A percentile compares a stretch with the other conserved stretches of the same genome.
phyloP scores from a whole-genome alignment of 768 basidiomycete species.

The Mycena alexandri region DNA sequence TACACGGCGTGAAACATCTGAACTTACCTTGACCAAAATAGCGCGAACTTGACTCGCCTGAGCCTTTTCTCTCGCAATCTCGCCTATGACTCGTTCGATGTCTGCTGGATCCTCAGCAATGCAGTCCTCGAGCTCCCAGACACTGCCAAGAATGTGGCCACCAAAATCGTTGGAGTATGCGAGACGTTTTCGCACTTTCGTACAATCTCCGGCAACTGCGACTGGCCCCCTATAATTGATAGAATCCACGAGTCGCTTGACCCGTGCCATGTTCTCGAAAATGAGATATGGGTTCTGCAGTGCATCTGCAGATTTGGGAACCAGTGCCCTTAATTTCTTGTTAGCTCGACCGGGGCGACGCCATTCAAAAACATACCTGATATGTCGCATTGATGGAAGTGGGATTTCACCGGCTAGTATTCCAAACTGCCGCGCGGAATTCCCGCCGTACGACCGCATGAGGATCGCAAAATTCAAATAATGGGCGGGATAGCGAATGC shows the following conservation, averaged over 20 bases:
- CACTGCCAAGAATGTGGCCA: slow-evolving; percentile 42
- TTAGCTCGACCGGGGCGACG: no score
- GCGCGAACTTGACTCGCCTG: slow-evolving; percentile 43
- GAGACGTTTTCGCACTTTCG: slow-evolving; percentile 42
- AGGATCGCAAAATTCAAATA: no score
- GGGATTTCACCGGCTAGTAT: no score
- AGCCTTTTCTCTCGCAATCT: slow-evolving; percentile 35
- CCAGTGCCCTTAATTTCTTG: slow-evolving; percentile 27
- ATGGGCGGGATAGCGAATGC: no score
- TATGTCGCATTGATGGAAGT: no score
- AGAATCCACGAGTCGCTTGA: slow-evolving; percentile 39
- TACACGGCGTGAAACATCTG: no score
- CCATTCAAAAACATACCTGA: no score
- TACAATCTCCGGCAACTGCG: slow-evolving; percentile 42
- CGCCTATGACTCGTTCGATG: slow-evolving; percentile 41
- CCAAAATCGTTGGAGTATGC: slow-evolving; percentile 44
- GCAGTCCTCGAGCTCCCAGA: slow-evolving; percentile 34
- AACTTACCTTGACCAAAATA: slow-evolving; percentile 43
- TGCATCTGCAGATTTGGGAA: slow-evolving; percentile 38
- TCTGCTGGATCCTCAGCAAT: slow-evolving; percentile 40
- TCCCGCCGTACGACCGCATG: no score
- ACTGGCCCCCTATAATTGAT: slow-evolving; percentile 41
- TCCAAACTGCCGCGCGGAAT: no score
- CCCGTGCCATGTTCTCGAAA: slow-evolving; percentile 44
- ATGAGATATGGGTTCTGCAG: slow-evolving; percentile 43